A percentile compares a stretch with the other conserved stretches of the same genome.
phyloP scores from a whole-genome alignment of 495 filamentous ascomycete species.

The Penicillium simplicissimum region DNA sequence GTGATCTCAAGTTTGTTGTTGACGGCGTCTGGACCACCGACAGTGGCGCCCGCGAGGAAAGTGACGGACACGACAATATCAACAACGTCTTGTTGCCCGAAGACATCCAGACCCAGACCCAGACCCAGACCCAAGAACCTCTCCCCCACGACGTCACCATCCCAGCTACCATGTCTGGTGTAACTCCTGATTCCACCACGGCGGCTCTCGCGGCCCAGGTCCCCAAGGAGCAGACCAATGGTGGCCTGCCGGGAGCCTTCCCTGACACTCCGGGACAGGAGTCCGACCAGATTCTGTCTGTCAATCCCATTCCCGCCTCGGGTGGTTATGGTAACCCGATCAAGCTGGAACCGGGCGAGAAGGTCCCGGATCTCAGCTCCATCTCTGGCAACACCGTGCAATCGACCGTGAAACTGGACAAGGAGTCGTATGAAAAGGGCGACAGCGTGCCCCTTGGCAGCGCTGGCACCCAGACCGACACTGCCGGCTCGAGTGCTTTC shows the following conservation, averaged over 20 bases:
- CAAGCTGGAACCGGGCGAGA: constrained; percentile 74
- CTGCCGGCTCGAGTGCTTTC: constrained; percentile 39
- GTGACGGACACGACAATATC: constrained; percentile 72
- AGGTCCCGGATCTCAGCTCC: constrained; percentile 64
- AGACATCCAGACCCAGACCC: constrained; percentile 53
- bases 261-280: constrained; percentile 72
- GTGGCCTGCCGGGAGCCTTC: constrained; percentile 71
- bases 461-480: constrained; percentile 21
- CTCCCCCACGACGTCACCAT: constrained; percentile 36
- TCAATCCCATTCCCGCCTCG: constrained; percentile 72
- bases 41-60: constrained; percentile 72
- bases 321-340: constrained; percentile 78
- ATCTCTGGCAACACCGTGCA: constrained; percentile 48
- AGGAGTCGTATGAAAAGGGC: constrained; percentile 79
- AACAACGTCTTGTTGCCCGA: constrained; percentile 87
- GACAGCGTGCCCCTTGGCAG: constrained; percentile 49
- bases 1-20: constrained; percentile 73
- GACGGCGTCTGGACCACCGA: constrained; percentile 86
- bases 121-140: constrained; percentile 21
- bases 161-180: constrained; percentile 60
- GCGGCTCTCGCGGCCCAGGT: constrained; percentile 67
- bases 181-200: constrained; percentile 73
- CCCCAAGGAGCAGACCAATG: constrained; percentile 55
- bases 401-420: constrained; percentile 70
- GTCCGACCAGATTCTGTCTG: constrained; percentile 54